Base-by-base conservation (phyloP, 768 basidiomycete genomes). In the Tulasnella sp. region DNA sequence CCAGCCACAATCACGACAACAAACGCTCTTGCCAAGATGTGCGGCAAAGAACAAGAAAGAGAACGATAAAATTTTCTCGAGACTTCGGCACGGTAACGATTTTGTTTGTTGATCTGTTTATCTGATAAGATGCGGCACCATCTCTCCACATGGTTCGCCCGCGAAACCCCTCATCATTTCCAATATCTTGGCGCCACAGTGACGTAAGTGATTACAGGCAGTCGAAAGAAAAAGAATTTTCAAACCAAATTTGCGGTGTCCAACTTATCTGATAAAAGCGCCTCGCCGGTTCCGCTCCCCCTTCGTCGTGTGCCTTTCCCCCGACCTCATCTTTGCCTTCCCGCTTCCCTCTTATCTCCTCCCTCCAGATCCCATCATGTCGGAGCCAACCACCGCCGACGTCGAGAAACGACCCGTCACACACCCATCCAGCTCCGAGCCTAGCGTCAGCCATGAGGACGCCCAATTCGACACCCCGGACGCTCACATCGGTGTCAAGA, bases 401-500 rank as follows among this genome's bases (percentile, higher is more conserved):
- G 52, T 75, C 75, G 52, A 48, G 73, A 74, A 44, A 56, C 34
- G 34, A 6, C 52, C 46, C 31, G 27, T 31, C 19, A 42, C 44
- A 16, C 40, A 48, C 34, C 44, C 44, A 34, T 48, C 39, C 19
- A 36, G 27, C 40, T 75, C 75, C 21, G 44, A 48, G 7, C 19
- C 75, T 1, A 56, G 44, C 40, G 44, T 48, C 34, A 44, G 40
- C 44, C 52, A 44, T 46, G 40, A 75, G 27, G 46, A 36, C 39
- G 44, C 27, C 75, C 44, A 31, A 36, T 42, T 56, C 75, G 44
- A 44, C 75, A 75, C 40, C 21, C 34, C n/a, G 0, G 38, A 77
- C 14, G 58, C 76, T 71, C 76, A 58, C 36, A 77, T 79, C 16
- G 80, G 80, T n/a, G 71, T 78, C 18, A 74, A 71, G 27, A 78